Percentiles rank a stretch among this genome's conserved stretches.
Conservation (phyloP, 1,284 basidiomycete species). For the Malassezia dermatis region DNA sequence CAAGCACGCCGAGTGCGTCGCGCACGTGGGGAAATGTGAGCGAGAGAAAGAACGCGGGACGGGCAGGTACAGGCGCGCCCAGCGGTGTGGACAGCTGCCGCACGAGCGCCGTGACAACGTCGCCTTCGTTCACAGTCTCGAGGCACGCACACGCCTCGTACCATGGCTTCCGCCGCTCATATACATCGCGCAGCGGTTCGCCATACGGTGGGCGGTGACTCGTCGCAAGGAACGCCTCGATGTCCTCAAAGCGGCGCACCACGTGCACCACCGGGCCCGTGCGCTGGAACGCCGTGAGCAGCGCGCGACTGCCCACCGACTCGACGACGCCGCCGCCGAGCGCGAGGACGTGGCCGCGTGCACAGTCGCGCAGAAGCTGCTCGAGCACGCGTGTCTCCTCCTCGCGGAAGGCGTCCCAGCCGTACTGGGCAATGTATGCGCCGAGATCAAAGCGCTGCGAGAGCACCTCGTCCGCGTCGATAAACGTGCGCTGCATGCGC, state of each 20-base stretch:
- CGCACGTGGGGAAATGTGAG: slow-evolving; percentile 82
- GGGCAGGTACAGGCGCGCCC: background rate
- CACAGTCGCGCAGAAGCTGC: slow-evolving; percentile 42
- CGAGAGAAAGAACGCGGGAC: slow-evolving; percentile 73
- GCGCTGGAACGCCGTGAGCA: slow-evolving; percentile 60
- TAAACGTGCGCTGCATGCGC: slow-evolving; percentile 63
- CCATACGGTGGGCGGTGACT: slow-evolving; percentile 64
- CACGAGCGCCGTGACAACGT: slow-evolving; percentile 1
- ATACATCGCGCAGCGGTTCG: slow-evolving; percentile 67
- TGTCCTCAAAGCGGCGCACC: slow-evolving; percentile 60
- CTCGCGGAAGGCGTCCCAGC: slow-evolving; percentile 67
- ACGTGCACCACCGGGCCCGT: slow-evolving; percentile 63
- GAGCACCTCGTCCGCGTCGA: slow-evolving; percentile 81
- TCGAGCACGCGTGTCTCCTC: slow-evolving; percentile 48
- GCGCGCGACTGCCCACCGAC: slow-evolving; percentile 55
- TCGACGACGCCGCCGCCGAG: slow-evolving; percentile 96
- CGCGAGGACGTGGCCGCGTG: slow-evolving; percentile 53
- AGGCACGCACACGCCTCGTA: slow-evolving; percentile 73
- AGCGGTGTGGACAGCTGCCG: slow-evolving; percentile 7
- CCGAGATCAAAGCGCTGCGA: slow-evolving; percentile 56
- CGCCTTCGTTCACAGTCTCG: slow-evolving; percentile 49
- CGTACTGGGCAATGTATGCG: slow-evolving; percentile 65
- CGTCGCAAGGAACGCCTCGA: slow-evolving; percentile 73
- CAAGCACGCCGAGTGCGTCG: slow-evolving; percentile 61
- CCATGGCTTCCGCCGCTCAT: slow-evolving; percentile 71